A percentile compares a stretch with the other conserved stretches of the same genome.
Conservation (phyloP, 106 monocot species). For the Dioscorea zingiberensis region DNA sequence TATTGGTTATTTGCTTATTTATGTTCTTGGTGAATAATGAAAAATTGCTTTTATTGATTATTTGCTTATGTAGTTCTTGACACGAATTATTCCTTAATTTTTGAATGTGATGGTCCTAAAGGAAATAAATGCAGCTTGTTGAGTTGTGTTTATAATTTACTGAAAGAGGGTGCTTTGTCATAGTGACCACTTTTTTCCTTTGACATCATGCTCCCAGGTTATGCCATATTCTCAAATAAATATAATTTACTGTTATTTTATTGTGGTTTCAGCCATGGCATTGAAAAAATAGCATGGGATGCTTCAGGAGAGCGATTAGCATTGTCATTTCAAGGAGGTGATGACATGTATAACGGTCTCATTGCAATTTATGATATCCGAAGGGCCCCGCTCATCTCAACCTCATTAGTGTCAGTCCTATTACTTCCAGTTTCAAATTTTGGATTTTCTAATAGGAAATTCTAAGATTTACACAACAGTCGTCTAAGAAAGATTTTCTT, state of each 20-base stretch:
- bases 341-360: conserved; percentile 72
- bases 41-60: no score
- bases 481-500: background rate
- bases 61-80: no score
- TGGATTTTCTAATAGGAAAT: background rate
- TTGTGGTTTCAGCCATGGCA: conserved; percentile 44
- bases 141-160: no score
- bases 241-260: background rate
- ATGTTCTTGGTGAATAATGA: no score
- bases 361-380: conserved; percentile 84
- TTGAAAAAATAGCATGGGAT: conserved; percentile 93
- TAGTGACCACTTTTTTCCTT: no score
- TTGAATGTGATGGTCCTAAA: no score
- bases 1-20: no score
- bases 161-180: no score
- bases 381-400: conserved; percentile 68
- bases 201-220: no score
- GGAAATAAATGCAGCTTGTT: no score
- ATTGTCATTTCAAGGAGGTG: conserved; percentile 69
- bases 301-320: conserved; percentile 83
- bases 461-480: background rate
- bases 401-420: conserved; percentile 75
- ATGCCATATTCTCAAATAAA: no score
- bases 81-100: no score
- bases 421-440: background rate